Conservation (phyloP, 176 grass and related monocot species). For the Aegilops speltoides region DNA sequence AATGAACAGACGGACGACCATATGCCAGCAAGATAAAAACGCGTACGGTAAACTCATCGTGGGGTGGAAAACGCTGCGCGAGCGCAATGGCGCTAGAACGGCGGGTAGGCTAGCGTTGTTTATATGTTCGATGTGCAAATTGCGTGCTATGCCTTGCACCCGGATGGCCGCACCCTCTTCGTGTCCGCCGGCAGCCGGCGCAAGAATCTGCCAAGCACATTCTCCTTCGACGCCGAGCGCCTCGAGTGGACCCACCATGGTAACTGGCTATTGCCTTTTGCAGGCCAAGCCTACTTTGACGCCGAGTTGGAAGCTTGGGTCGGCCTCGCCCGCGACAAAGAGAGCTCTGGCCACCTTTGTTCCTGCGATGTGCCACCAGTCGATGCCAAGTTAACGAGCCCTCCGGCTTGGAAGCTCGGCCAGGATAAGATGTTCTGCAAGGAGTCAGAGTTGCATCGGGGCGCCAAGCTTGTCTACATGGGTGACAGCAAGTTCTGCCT, state of each 20-base stretch:
- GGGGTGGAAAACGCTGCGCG: too few species aligned
- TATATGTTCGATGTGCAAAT: too few species aligned
- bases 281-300: neutral
- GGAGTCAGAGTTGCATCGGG: neutral
- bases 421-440: neutral
- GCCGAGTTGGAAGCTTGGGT: neutral
- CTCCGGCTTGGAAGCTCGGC: neutral
- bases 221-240: neutral
- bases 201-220: neutral
- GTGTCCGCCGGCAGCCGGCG: neutral
- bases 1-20: too few species aligned
- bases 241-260: neutral
- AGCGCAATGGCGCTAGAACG: too few species aligned
- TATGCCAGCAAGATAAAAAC: too few species aligned
- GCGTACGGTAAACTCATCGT: too few species aligned
- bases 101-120: too few species aligned
- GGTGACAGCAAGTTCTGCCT: neutral
- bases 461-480: neutral
- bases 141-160: too few species aligned
- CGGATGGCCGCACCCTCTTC: neutral
- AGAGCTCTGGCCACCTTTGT: neutral
- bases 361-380: neutral
- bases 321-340: neutral
- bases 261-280: neutral
- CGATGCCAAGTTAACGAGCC: neutral